phyloP scores from a whole-genome alignment of 2,329 filamentous ascomycete species.

The Hypoxylon sp. region DNA sequence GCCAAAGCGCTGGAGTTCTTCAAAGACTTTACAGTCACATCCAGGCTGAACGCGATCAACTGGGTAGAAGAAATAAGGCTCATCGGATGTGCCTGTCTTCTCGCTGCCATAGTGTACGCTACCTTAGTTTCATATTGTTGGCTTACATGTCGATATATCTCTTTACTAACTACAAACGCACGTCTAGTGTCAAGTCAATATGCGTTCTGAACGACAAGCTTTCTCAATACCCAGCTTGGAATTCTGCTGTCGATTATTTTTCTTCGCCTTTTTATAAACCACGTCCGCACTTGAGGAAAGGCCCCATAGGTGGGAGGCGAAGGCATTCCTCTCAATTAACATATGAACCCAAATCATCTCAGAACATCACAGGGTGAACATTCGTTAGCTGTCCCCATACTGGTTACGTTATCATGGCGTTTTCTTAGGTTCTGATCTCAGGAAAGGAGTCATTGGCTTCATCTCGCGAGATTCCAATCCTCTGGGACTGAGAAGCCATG shows the following conservation, averaged over 20 bases:
- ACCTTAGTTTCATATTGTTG: neutral
- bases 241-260: neutral
- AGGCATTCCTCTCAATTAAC: neutral
- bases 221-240: neutral
- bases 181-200: neutral
- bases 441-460: too few relatives aligned
- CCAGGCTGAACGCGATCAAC: neutral
- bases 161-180: neutral
- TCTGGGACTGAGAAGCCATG: too few relatives aligned
- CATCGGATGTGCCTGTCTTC: slow-evolving; percentile 1
- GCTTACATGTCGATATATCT: neutral
- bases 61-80: neutral
- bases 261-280: neutral
- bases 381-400: too few relatives aligned
- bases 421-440: too few relatives aligned
- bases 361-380: too few relatives aligned
- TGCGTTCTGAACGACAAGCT: neutral
- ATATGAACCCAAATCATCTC: neutral
- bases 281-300: neutral
- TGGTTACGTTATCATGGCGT: too few relatives aligned
- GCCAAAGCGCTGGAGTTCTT: neutral
- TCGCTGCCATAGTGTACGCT: slow-evolving; percentile 4
- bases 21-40: neutral
- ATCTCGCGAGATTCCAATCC: too few relatives aligned
- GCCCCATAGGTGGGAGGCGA: neutral